Evolutionary conservation across 164 flowering plant species (phyloP).

Genomic region (Vitis vinifera): ASM3070453v1 NC_081818.1:30147501-30148000

Average conservation of each 20-base stretch:
- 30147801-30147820: constrained; percentile 72
- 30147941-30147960: constrained; percentile 62
- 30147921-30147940: constrained; percentile 81
- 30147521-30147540: constrained; percentile 70
- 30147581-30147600: constrained; percentile 86
- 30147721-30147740: constrained; percentile 66
- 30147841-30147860: constrained; percentile 56
- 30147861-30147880: constrained; percentile 49
- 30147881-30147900: constrained; percentile 55
- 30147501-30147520: constrained; percentile 69
- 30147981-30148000: constrained; percentile 29
- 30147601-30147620: constrained; percentile 75
- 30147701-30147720: constrained; percentile 84
- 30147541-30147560: constrained; percentile 46
- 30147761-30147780: constrained; percentile 78
- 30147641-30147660: constrained; percentile 63
- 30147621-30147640: constrained; percentile 74
- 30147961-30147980: constrained; percentile 45
- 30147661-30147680: constrained; percentile 60
- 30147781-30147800: constrained; percentile 76
- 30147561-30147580: constrained; percentile 55
- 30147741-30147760: constrained; percentile 72
- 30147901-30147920: constrained; percentile 61
- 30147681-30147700: constrained; percentile 74
- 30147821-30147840: constrained; percentile 67